These are phyloP conservation scores for Coleophoma crateriformis DNA, from an alignment of 2,329 filamentous ascomycete species.

Conservation along the genomic window DNA sequence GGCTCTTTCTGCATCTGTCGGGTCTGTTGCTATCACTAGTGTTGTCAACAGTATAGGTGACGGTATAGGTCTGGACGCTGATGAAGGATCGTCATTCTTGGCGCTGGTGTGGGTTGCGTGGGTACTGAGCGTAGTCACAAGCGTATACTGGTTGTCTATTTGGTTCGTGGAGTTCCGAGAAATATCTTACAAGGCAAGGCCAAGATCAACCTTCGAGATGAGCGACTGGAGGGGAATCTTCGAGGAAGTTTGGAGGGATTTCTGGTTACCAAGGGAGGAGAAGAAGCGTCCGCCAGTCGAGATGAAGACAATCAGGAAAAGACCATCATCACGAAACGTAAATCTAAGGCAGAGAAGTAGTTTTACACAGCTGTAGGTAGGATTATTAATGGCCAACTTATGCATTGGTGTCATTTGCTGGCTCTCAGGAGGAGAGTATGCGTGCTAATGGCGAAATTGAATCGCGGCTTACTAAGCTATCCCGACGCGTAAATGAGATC, in stretches of 20 bases:
- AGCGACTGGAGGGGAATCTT: not conserved
- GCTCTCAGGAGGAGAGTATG: no score
- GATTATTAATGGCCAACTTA: no score
- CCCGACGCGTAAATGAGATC: conserved; percentile 1
- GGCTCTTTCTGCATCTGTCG: not conserved
- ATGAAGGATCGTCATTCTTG: not conserved
- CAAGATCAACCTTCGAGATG: not conserved
- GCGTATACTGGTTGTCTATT: not conserved
- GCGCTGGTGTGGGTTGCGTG: not conserved
- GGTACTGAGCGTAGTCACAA: not conserved
- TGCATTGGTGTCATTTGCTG: no score
- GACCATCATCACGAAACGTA: no score
- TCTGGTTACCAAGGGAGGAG: not conserved
- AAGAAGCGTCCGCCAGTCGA: not conserved
- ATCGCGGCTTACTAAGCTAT: no score
- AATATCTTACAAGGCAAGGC: not conserved
- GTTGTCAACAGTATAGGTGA: not conserved
- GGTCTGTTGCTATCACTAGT: not conserved
- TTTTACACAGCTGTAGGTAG: no score
- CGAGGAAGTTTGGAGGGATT: not conserved
- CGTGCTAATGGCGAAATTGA: no score
- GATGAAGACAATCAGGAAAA: not conserved
- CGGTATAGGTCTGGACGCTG: not conserved
- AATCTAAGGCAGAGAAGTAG: no score
- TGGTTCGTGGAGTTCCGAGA: not conserved